A percentile compares a stretch with the other conserved stretches of the same genome.
Evolutionary conservation across 2,329 filamentous ascomycete genomes (phyloP).

Genomic region (Ophiostoma pallidulum): DNA sequence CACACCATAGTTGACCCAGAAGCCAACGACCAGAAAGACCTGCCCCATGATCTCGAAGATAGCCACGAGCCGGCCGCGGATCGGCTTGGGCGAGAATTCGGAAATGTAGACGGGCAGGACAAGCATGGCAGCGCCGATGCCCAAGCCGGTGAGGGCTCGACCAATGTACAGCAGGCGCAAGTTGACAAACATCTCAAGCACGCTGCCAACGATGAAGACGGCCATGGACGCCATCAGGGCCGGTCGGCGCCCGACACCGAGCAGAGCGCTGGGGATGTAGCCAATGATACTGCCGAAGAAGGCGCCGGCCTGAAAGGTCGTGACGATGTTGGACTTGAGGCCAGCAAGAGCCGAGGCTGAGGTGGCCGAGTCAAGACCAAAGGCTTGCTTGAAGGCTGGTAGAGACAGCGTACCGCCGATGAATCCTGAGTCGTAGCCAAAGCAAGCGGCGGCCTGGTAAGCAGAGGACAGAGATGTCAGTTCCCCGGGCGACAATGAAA

Average conservation of each 20-base stretch:
- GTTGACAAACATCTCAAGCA: slow-evolving; percentile 33
- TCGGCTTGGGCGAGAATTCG: slow-evolving; percentile 49
- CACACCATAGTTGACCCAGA: slow-evolving; percentile 38
- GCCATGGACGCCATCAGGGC: slow-evolving; percentile 37
- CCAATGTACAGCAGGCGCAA: slow-evolving; percentile 40
- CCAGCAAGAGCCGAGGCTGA: slow-evolving; percentile 18
- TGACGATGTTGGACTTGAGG: slow-evolving; percentile 26
- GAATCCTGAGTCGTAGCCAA: slow-evolving; percentile 45
- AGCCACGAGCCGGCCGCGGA: slow-evolving; percentile 48
- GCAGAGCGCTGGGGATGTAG: neutral
- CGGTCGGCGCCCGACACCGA: slow-evolving; percentile 36
- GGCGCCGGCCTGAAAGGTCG: slow-evolving; percentile 40
- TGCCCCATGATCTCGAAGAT: slow-evolving; percentile 45
- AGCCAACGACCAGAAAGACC: slow-evolving; percentile 41
- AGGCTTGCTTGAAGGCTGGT: slow-evolving; percentile 36
- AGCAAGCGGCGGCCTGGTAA: slow-evolving; percentile 22
- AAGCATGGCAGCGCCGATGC: slow-evolving; percentile 47
- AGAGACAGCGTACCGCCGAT: slow-evolving; percentile 45
- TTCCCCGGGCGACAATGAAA: too few relatives aligned
- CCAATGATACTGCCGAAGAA: slow-evolving; percentile 39
- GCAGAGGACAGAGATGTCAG: slow-evolving; percentile 8
- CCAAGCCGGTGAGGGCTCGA: slow-evolving; percentile 48
- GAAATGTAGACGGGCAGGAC: slow-evolving; percentile 55
- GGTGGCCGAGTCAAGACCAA: slow-evolving; percentile 23
- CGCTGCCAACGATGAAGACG: slow-evolving; percentile 35